Evolutionary conservation across 2,329 filamentous ascomycete species (phyloP), one percentile per base, ranked within the genome.

Genomic region (Lanzia echinophila): DNA sequence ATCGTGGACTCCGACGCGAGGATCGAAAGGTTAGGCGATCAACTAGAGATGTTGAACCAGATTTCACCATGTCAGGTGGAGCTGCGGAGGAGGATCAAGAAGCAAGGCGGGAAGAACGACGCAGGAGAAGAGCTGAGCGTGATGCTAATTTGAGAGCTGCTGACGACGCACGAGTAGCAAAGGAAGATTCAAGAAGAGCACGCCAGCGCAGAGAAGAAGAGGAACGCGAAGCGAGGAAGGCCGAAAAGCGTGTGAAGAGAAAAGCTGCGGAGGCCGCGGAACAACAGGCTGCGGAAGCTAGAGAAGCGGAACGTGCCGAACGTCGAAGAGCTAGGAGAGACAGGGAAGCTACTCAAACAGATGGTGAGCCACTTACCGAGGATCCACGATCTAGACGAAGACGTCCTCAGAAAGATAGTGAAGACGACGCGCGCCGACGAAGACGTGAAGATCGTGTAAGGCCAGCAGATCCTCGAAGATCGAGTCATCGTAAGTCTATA

Each of bases 21-120:
- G 71, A 60, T 62, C 69, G 55, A 61, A 75, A 60, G 67, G 60
- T 67, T 47, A 64, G 64, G 52, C 64, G 63, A 32, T 68, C 59
- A 56, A 67, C 75, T 20, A 65, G 65, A n/a, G 71, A 65, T 43
- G 69, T 74, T 4, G 81, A 79, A 38, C 73, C 70, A 7, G 76
- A 63, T 58, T 52, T 64, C 17, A 64, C 71, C 6, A 71, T 74
- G 54, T 72, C 69, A 32, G 74, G 75, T 38, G 68, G 62, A 22
- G 73, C 73, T 50, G 72, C 77, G 3, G 81, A 83, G 15, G 73
- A 76, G 31, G 81, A 84, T 12, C 73, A 76, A 24, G 85, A 87
- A 66, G 81, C 79, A 20, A 78, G 82, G 46, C 78, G 77, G 43
- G 81, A 80, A 31, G 82, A 82, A 54, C 81, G 84, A n/a, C 79